These are phyloP conservation scores for Zoysia japonica DNA, from an alignment of 176 grass and related monocot genomes.

Conservation along the genomic window DNA sequence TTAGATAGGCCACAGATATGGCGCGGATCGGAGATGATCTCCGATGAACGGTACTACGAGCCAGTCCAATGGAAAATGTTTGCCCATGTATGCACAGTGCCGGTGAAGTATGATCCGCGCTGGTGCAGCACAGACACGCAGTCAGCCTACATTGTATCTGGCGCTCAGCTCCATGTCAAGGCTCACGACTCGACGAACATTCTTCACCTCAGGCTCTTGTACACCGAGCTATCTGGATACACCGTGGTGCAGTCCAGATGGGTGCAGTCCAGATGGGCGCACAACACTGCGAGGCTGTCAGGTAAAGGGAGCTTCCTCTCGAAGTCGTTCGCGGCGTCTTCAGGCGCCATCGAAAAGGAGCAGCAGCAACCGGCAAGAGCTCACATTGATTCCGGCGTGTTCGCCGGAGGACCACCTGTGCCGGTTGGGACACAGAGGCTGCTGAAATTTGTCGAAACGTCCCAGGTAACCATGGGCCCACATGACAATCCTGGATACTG, in stretches of 20 bases:
- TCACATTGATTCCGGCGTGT: constrained; percentile 71
- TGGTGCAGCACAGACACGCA: constrained; percentile 31
- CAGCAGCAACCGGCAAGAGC: constrained; percentile 1
- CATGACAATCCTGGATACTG: constrained; percentile 83
- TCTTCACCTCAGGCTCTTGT: constrained; percentile 75
- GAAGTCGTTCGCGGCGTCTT: constrained; percentile 34
- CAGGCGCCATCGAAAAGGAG: constrained; percentile 25
- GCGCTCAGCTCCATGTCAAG: constrained; percentile 69
- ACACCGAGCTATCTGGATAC: constrained; percentile 58
- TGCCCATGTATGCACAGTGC: constrained; percentile 70
- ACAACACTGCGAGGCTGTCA: constrained; percentile 31
- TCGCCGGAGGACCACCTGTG: constrained; percentile 58
- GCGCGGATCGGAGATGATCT: constrained; percentile 66
- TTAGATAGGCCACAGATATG: constrained; percentile 36
- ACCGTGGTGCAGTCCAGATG: constrained; percentile 69
- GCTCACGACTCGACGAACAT: constrained; percentile 39
- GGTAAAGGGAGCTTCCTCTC: constrained; percentile 67
- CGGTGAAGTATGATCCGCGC: constrained; percentile 63
- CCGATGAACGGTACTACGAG: constrained; percentile 69
- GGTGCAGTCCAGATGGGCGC: constrained; percentile 56
- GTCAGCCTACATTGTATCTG: constrained; percentile 60
- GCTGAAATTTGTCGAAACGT: constrained; percentile 78
- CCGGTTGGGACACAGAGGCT: constrained; percentile 63
- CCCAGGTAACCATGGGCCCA: constrained; percentile 68
- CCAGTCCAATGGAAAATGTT: constrained; percentile 79